Evolutionary conservation across 2,329 filamentous ascomycete genomes (phyloP).

Genomic region (Aspergillus persii): DNA sequence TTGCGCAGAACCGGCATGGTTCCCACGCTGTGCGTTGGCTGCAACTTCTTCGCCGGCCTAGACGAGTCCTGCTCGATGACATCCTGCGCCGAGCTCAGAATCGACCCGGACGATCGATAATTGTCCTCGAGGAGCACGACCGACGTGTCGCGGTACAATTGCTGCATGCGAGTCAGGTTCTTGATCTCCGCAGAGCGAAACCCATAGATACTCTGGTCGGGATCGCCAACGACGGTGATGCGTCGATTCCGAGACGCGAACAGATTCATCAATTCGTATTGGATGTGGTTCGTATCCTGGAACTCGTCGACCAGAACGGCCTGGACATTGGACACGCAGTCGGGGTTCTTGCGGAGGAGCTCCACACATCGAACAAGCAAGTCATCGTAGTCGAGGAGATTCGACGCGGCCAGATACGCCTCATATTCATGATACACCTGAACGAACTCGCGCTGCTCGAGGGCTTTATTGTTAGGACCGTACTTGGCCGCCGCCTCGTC

Average conservation of each 20-base stretch:
- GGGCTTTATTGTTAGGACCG: conserved; percentile 37
- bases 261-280: conserved; percentile 90
- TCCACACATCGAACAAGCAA: conserved; percentile 80
- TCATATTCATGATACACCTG: conserved; percentile 74
- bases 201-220: conserved; percentile 96
- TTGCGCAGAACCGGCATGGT: conserved; percentile 77
- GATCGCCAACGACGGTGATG: conserved; percentile 95
- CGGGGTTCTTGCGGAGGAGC: conserved; percentile 68
- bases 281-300: conserved; percentile 92
- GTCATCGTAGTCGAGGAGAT: conserved; percentile 92
- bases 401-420: conserved; percentile 68
- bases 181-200: conserved; percentile 91
- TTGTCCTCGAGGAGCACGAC: conserved; percentile 89
- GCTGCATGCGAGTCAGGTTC: conserved; percentile 76
- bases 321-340: conserved; percentile 85
- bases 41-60: conserved; percentile 74
- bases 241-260: conserved; percentile 69
- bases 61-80: conserved; percentile 88
- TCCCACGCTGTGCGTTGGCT: conserved; percentile 77
- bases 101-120: conserved; percentile 85
- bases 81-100: conserved; percentile 73
- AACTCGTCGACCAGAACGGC: conserved; percentile 95
- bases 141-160: conserved; percentile 72
- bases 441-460: conserved; percentile 64
- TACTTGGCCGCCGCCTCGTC: conserved; percentile 42